A percentile compares a stretch with the other conserved stretches of the same genome.
Evolutionary conservation across 192 early-diverging fungal genomes (phyloP).

Genomic region (Backusella circina): DNA sequence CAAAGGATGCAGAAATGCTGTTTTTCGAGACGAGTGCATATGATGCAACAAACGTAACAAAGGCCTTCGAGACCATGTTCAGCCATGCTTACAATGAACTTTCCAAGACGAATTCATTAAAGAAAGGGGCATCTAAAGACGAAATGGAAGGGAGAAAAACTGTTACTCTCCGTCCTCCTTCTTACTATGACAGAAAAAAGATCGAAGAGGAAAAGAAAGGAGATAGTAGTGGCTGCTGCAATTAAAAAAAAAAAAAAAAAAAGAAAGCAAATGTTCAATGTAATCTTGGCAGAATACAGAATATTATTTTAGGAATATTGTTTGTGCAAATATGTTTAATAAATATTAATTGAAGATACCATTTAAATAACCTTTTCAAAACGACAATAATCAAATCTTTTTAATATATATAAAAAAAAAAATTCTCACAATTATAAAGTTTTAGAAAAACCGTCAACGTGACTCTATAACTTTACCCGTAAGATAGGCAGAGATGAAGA

Average conservation of each 20-base stretch:
- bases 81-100: slow-evolving; percentile 62
- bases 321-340: not conserved
- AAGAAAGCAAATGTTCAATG: not conserved
- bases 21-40: slow-evolving; percentile 78
- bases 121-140: not conserved
- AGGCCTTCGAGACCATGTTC: slow-evolving; percentile 76
- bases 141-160: not conserved
- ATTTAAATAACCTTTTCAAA: too few species aligned
- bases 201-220: not conserved
- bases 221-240: not conserved
- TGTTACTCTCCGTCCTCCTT: not conserved
- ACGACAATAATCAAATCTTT: too few species aligned
- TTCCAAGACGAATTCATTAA: slow-evolving; percentile 14
- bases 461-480: not conserved
- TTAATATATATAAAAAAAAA: too few species aligned
- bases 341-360: not conserved
- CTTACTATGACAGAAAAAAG: not conserved
- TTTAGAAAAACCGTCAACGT: not conserved
- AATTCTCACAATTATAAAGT: not conserved
- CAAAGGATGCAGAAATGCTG: slow-evolving; percentile 67
- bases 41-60: slow-evolving; percentile 77
- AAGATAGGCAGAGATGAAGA: not conserved
- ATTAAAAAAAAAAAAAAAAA: not conserved
- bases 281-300: not conserved
- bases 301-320: not conserved